Base-by-base conservation (phyloP, 1,284 basidiomycete genomes). In the Dichomitus squalens region DNA sequence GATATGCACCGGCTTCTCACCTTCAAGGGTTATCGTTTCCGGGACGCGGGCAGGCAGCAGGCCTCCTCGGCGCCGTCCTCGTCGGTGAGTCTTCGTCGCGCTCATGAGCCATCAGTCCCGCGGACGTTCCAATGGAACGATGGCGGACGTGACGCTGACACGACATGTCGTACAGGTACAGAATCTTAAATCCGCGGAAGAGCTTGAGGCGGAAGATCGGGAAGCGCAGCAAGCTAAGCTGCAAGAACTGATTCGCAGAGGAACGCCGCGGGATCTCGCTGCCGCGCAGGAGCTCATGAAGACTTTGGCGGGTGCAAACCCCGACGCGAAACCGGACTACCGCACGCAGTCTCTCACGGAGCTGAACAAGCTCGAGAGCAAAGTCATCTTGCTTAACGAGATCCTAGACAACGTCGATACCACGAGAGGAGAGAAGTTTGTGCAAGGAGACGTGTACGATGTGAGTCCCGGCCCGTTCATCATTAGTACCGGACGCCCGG, bases 251-350 rank as follows among this genome's bases (percentile, higher is more conserved):
- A 98, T 99, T 64, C 87, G 97, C 52, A 82, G 97, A 55, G 97
- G 96, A 8, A 97, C 95, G 18, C 97, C 97, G 0, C 86, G 94
- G 59, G 97, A 99, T 73, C 82, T 99, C 6, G 93, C 92, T 0
- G 94, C 92, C 9, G 97, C 97, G 2, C 96, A 99, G 70, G 96
- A 99, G 68, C 81, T 99, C 43, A 99, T 99, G 96, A 98, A 98
- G 74, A 79, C 89, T 2, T 85, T 99, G 53, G 91, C 96, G 0
- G 97, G 96, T 29, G 96, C 96, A 1, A 94, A 98, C 72, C 96
- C 96, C 0, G 94, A 98, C 36, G 86, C 90, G 55, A 93, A 94
- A 70, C 93, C 94, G 1, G 95, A 98, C 71, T 98, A 98, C 72
- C 86, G 90, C 25, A 84, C 88, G 18, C 95, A 98, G 68, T 93